Conservation (phyloP, 148 eudicot species). For the Limonium bicolor region DNA sequence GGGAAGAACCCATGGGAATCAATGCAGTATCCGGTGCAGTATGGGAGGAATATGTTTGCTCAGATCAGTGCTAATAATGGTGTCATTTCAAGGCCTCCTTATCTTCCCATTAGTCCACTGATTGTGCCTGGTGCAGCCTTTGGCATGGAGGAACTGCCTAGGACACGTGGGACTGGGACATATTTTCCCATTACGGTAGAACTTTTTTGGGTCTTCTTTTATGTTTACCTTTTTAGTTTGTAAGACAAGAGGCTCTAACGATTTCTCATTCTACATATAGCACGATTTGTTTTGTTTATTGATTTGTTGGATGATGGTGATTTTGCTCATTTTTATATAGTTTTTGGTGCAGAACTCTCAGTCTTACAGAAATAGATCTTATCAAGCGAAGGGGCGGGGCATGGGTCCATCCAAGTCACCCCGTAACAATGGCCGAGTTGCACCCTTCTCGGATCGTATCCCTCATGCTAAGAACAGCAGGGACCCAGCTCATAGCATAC, state of each 20-base stretch:
- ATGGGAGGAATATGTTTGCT: conserved; percentile 31
- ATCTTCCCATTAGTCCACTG: conserved; percentile 21
- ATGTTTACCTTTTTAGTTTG: not conserved
- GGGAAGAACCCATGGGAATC: conserved; percentile 36
- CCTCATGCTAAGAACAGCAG: conserved; percentile 4
- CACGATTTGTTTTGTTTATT: not conserved
- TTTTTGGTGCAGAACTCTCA: conserved; percentile 41
- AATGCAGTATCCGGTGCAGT: conserved; percentile 17
- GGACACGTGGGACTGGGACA: conserved; percentile 67
- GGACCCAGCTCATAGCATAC: conserved; percentile 5
- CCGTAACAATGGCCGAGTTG: conserved; percentile 30
- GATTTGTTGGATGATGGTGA: not conserved
- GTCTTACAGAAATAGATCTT: conserved; percentile 29
- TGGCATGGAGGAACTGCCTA: conserved; percentile 41
- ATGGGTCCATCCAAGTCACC: conserved; percentile 38
- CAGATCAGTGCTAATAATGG: conserved; percentile 38
- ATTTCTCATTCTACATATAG: not conserved
- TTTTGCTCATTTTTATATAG: not conserved
- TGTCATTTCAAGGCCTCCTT: conserved; percentile 25
- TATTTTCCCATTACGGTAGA: conserved; percentile 74
- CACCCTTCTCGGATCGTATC: conserved; percentile 16
- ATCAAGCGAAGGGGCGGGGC: conserved; percentile 26
- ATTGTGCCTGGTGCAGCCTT: conserved; percentile 23
- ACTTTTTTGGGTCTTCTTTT: not conserved
- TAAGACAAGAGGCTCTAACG: too few relatives aligned